Evolutionary conservation across 176 grass and related monocot genomes (phyloP).

Genomic region (Oryza meyeriana): DNA sequence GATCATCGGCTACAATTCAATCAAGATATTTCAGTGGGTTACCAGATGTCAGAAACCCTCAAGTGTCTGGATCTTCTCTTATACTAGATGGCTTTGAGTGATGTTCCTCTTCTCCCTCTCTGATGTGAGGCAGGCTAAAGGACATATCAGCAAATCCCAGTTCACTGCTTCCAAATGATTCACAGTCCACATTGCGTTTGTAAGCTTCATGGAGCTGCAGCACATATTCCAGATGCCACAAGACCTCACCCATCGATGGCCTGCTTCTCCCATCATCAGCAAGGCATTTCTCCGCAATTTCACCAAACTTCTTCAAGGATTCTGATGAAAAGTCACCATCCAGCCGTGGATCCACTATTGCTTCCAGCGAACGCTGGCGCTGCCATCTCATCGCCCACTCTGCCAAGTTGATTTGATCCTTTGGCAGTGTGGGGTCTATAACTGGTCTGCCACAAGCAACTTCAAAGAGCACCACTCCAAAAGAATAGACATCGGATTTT

Average conservation of each 20-base stretch:
- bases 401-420: constrained; percentile 95
- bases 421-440: constrained; percentile 78
- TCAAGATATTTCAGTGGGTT: constrained; percentile 22
- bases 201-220: constrained; percentile 89
- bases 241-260: constrained; percentile 80
- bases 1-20: constrained; percentile 15
- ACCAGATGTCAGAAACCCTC: constrained; percentile 25
- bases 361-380: constrained; percentile 75
- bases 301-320: constrained; percentile 90
- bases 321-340: constrained; percentile 77
- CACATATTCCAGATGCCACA: constrained; percentile 96
- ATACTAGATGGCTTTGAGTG: constrained; percentile 46
- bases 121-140: constrained; percentile 65
- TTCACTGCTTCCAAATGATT: constrained; percentile 81
- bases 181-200: constrained; percentile 58
- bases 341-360: constrained; percentile 62
- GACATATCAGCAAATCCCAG: constrained; percentile 69
- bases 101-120: constrained; percentile 60
- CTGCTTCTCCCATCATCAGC: constrained; percentile 82
- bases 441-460: constrained; percentile 81
- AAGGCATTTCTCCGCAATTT: constrained; percentile 92
- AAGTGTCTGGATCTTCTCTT: constrained; percentile 37
- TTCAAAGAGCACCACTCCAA: constrained; percentile 95
- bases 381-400: constrained; percentile 98
- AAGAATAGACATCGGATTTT: constrained; percentile 97